phyloP scores from a whole-genome alignment of 2,329 filamentous ascomycete species.

The Trichoderma endophyticum region DNA sequence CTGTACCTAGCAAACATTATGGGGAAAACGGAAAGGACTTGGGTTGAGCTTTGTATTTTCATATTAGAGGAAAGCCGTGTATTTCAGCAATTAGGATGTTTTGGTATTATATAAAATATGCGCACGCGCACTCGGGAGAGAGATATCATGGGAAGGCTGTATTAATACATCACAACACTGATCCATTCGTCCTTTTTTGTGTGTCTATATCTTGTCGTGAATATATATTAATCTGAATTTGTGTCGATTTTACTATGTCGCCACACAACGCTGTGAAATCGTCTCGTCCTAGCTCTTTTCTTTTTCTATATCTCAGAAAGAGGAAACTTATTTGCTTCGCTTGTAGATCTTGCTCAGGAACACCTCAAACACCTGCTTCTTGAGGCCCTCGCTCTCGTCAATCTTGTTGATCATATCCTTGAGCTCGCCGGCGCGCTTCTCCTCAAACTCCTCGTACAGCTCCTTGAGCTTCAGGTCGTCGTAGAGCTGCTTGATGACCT shows the following conservation, averaged over 20 bases:
- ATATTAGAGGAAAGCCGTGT: background rate
- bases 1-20: background rate
- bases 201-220: background rate
- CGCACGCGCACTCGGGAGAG: background rate
- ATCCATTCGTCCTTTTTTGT: background rate
- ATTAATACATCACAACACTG: background rate
- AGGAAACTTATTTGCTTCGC: conserved; percentile 73
- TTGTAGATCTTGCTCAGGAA: conserved; percentile 98
- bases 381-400: conserved; percentile 84
- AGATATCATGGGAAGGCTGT: background rate
- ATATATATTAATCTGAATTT: background rate
- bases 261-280: background rate
- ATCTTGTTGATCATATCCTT: conserved; percentile 70
- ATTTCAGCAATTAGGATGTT: background rate
- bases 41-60: background rate
- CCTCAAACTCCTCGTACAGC: conserved; percentile 85
- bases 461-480: conserved; percentile 80
- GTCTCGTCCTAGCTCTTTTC: background rate
- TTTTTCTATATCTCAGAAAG: background rate
- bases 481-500: conserved; percentile 83
- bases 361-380: conserved; percentile 82
- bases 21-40: background rate
- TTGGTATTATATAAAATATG: background rate
- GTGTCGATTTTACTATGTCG: background rate
- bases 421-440: conserved; percentile 78